Base-by-base conservation (phyloP, 225 moss, liverwort and hornwort genomes). In the Pseudoscleropodium purum region DNA sequence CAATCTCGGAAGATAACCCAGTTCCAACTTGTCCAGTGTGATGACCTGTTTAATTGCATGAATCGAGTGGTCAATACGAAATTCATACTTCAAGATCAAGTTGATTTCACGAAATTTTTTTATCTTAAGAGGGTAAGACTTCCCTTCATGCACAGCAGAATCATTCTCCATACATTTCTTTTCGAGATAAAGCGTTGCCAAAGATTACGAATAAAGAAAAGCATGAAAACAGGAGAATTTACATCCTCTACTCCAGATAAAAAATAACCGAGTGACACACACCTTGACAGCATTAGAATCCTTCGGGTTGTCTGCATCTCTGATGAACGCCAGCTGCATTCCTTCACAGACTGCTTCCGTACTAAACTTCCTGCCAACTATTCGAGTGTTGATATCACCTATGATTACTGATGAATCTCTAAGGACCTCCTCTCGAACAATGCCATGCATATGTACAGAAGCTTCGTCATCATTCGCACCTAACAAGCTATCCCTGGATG, bases 271-370 rank as follows among this genome's bases (percentile, higher is more conserved):
- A 83, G 23, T 51, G 56, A 33, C 52, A 90, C 93, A 54, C 86
- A 99, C 99, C 97, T 99, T 96, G 91, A 99, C 92, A 84, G 99
- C 97, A 93, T 97, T 96, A 51, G 93, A 69, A 88, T 99, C 99
- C 90, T 95, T 96, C 16, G 92, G 91, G 79, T 99, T 99, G 82
- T 93, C 91, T 74, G 94, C 93, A 84, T 99, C 96, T 84, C 97
- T 95, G 60, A 91, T 75, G 39, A 97, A 79, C 79, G 88, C 86
- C 73, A 99, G 92, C 76, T 93, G 82, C 97, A 96, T 96, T 69
- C 96, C 96, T 87, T 93, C 92, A 89, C 94, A 95, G 66, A 87
- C 54, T 67, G 90, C 87, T 84, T 91, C 93, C 92, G 90, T 64
- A 82, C 92, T 92, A 82, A 91, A 97, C 77, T 95, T 96, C 84